Conservation (phyloP, 306 rosid species). For the Abrus pulchellus region DNA sequence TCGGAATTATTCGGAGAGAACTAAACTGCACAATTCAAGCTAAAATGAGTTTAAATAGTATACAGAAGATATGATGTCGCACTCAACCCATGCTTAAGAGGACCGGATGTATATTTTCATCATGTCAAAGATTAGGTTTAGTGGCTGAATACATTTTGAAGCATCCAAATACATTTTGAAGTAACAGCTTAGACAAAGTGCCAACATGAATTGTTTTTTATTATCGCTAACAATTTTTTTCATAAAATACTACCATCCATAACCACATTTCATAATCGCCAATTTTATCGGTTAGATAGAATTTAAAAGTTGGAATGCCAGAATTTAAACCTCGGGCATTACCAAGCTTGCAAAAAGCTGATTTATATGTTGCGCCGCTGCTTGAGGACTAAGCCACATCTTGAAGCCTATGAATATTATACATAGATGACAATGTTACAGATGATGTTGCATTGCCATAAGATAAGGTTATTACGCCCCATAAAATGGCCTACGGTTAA, state of each 20-base stretch:
- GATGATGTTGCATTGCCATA: constrained; percentile 15
- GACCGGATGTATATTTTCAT: not conserved
- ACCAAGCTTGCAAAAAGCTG: constrained; percentile 5
- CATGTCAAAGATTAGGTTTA: not conserved
- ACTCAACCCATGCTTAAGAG: not conserved
- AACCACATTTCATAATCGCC: not conserved
- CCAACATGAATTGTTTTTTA: not conserved
- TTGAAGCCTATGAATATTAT: constrained; percentile 27
- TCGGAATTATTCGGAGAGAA: not conserved
- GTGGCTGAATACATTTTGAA: not conserved
- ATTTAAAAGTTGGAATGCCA: not conserved
- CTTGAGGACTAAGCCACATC: not conserved
- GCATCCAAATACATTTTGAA: not conserved
- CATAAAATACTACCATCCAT: not conserved
- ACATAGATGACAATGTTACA: constrained; percentile 8
- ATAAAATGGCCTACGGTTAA: constrained; percentile 22
- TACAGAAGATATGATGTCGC: not conserved
- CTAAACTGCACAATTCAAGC: not conserved
- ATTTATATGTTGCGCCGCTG: not conserved
- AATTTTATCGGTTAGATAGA: not conserved
- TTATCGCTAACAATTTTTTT: not conserved
- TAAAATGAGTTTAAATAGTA: not conserved
- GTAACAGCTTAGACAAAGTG: not conserved
- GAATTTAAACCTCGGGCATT: not conserved
- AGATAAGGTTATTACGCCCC: constrained; percentile 1